Evolutionary conservation across 2,329 filamentous ascomycete genomes (phyloP), one percentile per base, ranked within the genome.

Genomic region (Reticulascus tulasneorum): DNA sequence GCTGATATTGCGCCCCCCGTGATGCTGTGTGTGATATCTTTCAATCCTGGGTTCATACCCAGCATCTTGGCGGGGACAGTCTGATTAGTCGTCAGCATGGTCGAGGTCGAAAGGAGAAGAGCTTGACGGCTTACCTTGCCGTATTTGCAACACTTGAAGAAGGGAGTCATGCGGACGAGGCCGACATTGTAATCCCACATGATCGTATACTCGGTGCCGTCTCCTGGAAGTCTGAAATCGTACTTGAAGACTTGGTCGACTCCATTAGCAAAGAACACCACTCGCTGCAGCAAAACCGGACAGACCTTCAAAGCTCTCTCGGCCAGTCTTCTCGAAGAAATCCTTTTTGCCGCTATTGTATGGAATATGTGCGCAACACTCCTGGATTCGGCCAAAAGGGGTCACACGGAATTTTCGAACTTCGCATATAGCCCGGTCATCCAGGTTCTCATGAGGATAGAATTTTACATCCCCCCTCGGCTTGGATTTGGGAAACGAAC

Each of bases 161-260:
- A 86, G 19, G 89, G 85, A 3, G 90, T 96, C 62, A 94, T 94
- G 44, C 91, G 82, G 44, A 97, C 90, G 20, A 97, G 80, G 8
- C 93, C 93, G 44, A 91, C 79, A 51, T 94, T 91, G 66, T 96
- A 96, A 60, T 98, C 93, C 93, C 93, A 98, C 78, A 96, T 89
- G 42, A 97, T 81, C 1, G 77, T 78, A 57, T 84, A 90, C 34
- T 76, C 70, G 45, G 71, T 73, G 3, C 82, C 73, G 29, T 84
- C 76, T 9, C 72, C 78, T 1, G 85, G 85, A 4, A 84, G 58
- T 48, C 71, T 76, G 68, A 94, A 96, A 23, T 77, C 79, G 60
- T 96, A 97, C 50, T 89, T 79, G 57, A 90, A 90, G 18, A 88
- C 86, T 93, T n/a, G 44, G 29, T 34, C 25, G 12, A n/a, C 6